A percentile compares a stretch with the other conserved stretches of the same genome.
Evolutionary conservation across 441 rosid genomes (phyloP).

Genomic region (Monsonia emarginata): DNA sequence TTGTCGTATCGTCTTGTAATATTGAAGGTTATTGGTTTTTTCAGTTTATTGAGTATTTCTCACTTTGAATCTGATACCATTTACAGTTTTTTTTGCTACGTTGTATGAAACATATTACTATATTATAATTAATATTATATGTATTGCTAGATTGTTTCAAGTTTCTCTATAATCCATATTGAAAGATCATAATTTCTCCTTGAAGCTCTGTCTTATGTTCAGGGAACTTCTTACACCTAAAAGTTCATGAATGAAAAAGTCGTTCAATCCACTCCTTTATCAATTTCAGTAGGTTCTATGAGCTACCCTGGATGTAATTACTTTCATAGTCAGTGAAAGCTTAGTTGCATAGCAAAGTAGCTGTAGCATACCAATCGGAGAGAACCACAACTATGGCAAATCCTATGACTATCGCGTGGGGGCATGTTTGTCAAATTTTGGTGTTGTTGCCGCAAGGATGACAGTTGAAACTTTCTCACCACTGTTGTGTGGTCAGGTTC

Average conservation of each 20-base stretch:
- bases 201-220: background rate
- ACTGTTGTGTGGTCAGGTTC: background rate
- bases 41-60: background rate
- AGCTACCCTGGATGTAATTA: background rate
- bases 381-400: background rate
- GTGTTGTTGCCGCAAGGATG: background rate
- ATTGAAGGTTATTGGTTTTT: background rate
- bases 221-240: background rate
- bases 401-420: background rate
- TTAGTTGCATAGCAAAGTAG: background rate
- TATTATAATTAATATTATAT: background rate
- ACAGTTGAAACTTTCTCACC: background rate
- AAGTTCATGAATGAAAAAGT: background rate
- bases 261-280: background rate
- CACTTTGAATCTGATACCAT: background rate
- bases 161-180: background rate
- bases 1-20: background rate
- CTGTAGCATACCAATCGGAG: background rate
- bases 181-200: background rate
- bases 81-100: background rate
- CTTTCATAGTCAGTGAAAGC: background rate
- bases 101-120: background rate
- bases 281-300: background rate
- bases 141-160: background rate
- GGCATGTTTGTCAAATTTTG: background rate